phyloP scores from a whole-genome alignment of 129 eudicot genomes.

The Flaveria brownii region DNA sequence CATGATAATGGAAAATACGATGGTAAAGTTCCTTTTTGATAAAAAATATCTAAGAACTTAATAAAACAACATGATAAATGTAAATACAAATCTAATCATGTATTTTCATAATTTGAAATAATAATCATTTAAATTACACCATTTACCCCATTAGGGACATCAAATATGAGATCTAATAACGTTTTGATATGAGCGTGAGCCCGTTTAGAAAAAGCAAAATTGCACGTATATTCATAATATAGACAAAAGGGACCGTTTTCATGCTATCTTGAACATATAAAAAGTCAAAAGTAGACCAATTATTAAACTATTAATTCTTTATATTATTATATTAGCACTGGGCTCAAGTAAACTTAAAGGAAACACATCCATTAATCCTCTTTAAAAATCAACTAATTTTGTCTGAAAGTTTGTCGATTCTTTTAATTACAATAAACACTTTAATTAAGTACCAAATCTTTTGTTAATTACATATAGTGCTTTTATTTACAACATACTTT shows the following conservation, averaged over 20 bases:
- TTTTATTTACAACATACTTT: background rate
- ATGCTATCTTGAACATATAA: constrained; percentile 1
- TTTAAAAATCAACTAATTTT: background rate
- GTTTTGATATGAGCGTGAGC: background rate
- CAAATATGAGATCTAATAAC: too few relatives aligned
- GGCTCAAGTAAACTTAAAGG: constrained; percentile 11
- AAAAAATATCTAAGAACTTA: background rate
- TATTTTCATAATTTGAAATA: too few relatives aligned
- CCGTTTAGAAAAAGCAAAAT: background rate
- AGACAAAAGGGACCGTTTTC: background rate
- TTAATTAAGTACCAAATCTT: background rate
- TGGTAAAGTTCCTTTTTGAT: too few relatives aligned
- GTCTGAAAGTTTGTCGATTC: background rate
- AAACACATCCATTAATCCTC: background rate
- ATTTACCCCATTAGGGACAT: too few relatives aligned
- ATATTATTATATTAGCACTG: constrained; percentile 14
- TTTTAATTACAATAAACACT: constrained; percentile 4
- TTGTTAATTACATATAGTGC: background rate
- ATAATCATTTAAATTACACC: too few relatives aligned
- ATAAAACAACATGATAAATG: background rate
- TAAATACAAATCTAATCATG: background rate
- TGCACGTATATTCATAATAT: background rate
- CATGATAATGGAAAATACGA: too few relatives aligned
- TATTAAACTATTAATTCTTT: background rate
- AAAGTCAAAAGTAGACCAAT: constrained; percentile 13